Conservation (phyloP, 306 rosid species). For the Sesbania bispinosa region DNA sequence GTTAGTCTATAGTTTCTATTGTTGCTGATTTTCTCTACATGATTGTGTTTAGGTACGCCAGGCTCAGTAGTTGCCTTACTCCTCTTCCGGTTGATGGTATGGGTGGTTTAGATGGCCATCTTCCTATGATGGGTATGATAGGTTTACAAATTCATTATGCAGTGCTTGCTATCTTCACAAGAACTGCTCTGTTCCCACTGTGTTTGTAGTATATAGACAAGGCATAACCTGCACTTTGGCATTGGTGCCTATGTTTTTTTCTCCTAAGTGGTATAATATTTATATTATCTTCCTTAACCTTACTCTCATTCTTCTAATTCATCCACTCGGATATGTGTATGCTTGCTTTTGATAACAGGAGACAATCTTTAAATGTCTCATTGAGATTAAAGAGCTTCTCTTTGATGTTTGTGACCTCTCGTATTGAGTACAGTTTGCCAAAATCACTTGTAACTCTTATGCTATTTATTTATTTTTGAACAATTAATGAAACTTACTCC, state of each 20-base stretch:
- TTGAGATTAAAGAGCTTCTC: slow-evolving; percentile 45
- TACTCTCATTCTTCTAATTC: no score
- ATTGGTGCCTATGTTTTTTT: slow-evolving; percentile 45
- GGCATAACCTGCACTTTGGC: slow-evolving; percentile 60
- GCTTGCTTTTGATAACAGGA: slow-evolving; percentile 26
- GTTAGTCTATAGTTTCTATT: background rate
- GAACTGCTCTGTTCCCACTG: slow-evolving; percentile 60
- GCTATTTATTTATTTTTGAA: background rate
- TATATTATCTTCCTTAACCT: no score
- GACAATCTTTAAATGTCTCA: slow-evolving; percentile 33
- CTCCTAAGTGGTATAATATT: slow-evolving; percentile 37
- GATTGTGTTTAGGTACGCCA: slow-evolving; percentile 57
- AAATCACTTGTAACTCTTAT: background rate
- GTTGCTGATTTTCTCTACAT: slow-evolving; percentile 29
- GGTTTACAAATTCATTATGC: slow-evolving; percentile 54
- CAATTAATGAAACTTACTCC: background rate
- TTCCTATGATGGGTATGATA: slow-evolving; percentile 51
- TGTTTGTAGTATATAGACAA: slow-evolving; percentile 62
- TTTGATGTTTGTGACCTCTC: slow-evolving; percentile 52
- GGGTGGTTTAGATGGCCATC: slow-evolving; percentile 39
- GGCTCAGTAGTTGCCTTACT: slow-evolving; percentile 58
- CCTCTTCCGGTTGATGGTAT: slow-evolving; percentile 62
- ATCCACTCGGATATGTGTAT: no score
- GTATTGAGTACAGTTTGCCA: slow-evolving; percentile 48
- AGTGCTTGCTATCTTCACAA: slow-evolving; percentile 51